Conservation (phyloP, 345 rosid species). For the Salix dunnii region DNA sequence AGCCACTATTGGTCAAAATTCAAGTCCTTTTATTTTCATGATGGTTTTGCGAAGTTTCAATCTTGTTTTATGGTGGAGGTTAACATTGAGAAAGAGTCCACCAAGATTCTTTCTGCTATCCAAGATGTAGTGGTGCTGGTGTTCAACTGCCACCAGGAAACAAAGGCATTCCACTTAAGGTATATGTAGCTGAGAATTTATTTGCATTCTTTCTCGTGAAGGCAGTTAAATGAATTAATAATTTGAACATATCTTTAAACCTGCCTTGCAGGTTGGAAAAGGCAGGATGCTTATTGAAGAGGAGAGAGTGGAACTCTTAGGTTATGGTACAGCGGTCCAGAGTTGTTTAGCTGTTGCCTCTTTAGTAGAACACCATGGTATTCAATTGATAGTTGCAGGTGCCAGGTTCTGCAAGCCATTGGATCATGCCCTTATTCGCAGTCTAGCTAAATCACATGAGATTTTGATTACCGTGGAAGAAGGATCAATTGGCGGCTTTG, state of each 20-base stretch:
- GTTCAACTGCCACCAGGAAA: slow-evolving; percentile 66
- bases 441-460: slow-evolving; percentile 81
- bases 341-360: slow-evolving; percentile 76
- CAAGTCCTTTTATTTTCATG: not conserved
- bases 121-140: slow-evolving; percentile 89
- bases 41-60: not conserved
- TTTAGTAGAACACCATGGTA: slow-evolving; percentile 47
- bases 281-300: slow-evolving; percentile 84
- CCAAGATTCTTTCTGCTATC: slow-evolving; percentile 56
- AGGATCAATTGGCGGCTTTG: slow-evolving; percentile 96
- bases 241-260: not conserved
- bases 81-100: not conserved
- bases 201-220: not conserved
- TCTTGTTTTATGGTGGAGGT: not conserved
- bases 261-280: slow-evolving; percentile 63
- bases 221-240: not conserved
- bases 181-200: slow-evolving; percentile 13
- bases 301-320: slow-evolving; percentile 78
- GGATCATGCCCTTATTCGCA: slow-evolving; percentile 70
- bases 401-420: slow-evolving; percentile 92
- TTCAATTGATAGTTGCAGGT: slow-evolving; percentile 68
- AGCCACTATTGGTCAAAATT: slow-evolving; percentile 8
- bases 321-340: slow-evolving; percentile 87
- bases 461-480: slow-evolving; percentile 84
- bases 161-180: slow-evolving; percentile 89